Percentiles rank a stretch among this genome's conserved stretches.
These are phyloP conservation scores for Trichoderma sp. DNA, from an alignment of 2,329 filamentous ascomycete genomes.

Conservation along the genomic window DNA sequence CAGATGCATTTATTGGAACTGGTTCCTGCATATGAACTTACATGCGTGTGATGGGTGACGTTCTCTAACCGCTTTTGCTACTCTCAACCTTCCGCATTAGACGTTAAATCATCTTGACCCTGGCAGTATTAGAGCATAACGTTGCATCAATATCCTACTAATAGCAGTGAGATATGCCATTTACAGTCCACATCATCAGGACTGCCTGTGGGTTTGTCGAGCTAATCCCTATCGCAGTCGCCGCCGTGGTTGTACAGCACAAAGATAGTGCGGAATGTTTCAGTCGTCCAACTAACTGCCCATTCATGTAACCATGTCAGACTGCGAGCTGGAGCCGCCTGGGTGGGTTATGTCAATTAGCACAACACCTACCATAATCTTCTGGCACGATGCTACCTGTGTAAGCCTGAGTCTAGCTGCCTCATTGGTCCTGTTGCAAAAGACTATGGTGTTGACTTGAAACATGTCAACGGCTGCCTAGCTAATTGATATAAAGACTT, in stretches of 20 bases:
- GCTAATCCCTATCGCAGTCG: not conserved
- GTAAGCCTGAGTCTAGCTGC: not conserved
- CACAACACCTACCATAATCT: not conserved
- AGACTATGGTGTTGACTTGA: not conserved
- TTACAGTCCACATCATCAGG: not conserved
- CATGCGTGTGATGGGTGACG: not conserved
- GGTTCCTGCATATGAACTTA: conserved; percentile 3
- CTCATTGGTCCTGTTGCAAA: not conserved
- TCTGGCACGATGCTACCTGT: conserved; percentile 1
- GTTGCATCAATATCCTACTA: conserved; percentile 9
- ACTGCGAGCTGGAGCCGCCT: not conserved
- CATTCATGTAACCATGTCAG: conserved; percentile 17
- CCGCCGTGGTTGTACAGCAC: not conserved
- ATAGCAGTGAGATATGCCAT: not conserved
- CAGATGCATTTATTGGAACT: not conserved
- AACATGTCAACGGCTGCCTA: not conserved
- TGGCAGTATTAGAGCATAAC: not conserved
- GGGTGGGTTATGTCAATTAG: not conserved
- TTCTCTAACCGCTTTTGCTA: not conserved
- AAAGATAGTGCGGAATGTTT: not conserved
- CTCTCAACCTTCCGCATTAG: conserved; percentile 12
- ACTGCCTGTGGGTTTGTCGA: not conserved
- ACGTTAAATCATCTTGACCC: not conserved
- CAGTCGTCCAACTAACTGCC: not conserved
- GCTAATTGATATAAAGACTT: not conserved